These are phyloP conservation scores for Uronychia setigera DNA, from an alignment of 73 alveolate genomes.

Conservation along the genomic window DNA sequence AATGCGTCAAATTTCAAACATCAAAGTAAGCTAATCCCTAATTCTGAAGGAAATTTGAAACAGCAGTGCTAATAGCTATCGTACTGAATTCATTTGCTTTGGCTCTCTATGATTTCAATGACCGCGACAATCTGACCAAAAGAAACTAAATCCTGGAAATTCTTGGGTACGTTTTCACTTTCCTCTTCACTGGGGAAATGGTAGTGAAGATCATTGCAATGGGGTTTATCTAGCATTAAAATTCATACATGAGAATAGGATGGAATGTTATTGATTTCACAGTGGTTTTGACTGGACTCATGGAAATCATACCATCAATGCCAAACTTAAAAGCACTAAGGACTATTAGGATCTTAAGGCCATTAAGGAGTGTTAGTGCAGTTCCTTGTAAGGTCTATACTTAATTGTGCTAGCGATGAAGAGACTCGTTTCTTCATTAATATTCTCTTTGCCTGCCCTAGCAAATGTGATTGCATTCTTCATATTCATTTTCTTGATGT, in stretches of 20 bases:
- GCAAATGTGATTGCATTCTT: too few species aligned
- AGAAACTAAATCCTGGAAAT: conserved; percentile 12
- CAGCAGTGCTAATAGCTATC: too few species aligned
- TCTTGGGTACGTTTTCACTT: conserved; percentile 38
- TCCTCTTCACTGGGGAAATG: conserved; percentile 47
- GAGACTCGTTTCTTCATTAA: conserved; percentile 23
- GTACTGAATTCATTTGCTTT: conserved; percentile 18
- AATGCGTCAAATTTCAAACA: too few species aligned
- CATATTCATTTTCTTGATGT: too few species aligned
- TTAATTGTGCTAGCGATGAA: conserved; percentile 18
- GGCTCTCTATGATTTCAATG: conserved; percentile 29
- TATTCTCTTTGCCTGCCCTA: conserved; percentile 34
- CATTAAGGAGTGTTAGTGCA: conserved; percentile 40
- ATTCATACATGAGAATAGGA: conserved; percentile 66
- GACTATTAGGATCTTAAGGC: conserved; percentile 27
- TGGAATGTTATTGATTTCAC: conserved; percentile 68
- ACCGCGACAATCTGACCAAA: conserved; percentile 7
- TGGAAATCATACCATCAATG: conserved; percentile 7
- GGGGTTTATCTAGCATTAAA: conserved; percentile 48
- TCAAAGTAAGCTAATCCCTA: too few species aligned
- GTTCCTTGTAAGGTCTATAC: conserved; percentile 54
- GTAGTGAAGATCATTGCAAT: conserved; percentile 55
- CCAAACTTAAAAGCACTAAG: conserved; percentile 31
- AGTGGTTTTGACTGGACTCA: conserved; percentile 41
- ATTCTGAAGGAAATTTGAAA: too few species aligned